phyloP scores from a whole-genome alignment of 2,329 filamentous ascomycete genomes.

The Xylaria sp. region DNA sequence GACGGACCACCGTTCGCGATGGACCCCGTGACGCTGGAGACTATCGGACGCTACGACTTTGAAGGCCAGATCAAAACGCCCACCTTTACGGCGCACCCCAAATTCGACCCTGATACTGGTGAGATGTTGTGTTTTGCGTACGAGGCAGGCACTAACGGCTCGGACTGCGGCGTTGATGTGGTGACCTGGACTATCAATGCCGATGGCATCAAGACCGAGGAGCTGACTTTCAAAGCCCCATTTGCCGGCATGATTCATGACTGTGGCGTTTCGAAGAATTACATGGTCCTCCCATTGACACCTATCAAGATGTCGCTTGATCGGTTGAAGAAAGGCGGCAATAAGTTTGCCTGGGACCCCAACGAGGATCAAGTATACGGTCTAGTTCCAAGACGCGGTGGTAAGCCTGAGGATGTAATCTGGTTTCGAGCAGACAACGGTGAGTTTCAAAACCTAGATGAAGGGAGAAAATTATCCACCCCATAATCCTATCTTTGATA shows the following conservation, averaged over 20 bases:
- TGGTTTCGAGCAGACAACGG: slow-evolving; percentile 64
- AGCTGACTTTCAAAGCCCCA: slow-evolving; percentile 60
- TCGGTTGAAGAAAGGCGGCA: slow-evolving; percentile 57
- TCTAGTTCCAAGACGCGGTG: slow-evolving; percentile 61
- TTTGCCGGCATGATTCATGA: slow-evolving; percentile 66
- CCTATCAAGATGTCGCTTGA: slow-evolving; percentile 59
- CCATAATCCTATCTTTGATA: neutral
- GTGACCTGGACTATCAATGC: slow-evolving; percentile 58
- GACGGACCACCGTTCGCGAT: slow-evolving; percentile 62
- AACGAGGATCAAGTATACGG: slow-evolving; percentile 66
- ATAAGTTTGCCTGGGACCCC: slow-evolving; percentile 64
- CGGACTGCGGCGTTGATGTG: slow-evolving; percentile 56
- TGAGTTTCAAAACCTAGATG: slow-evolving; percentile 43
- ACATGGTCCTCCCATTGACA: slow-evolving; percentile 59
- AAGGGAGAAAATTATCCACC: neutral
- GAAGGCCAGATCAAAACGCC: slow-evolving; percentile 59
- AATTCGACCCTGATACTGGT: slow-evolving; percentile 61
- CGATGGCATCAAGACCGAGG: slow-evolving; percentile 57
- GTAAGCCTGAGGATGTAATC: slow-evolving; percentile 61
- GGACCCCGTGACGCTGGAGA: slow-evolving; percentile 61
- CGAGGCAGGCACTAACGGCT: slow-evolving; percentile 56
- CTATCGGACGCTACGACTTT: slow-evolving; percentile 61
- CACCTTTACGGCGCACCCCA: slow-evolving; percentile 64
- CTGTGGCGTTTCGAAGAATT: slow-evolving; percentile 59
- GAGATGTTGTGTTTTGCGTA: slow-evolving; percentile 65